A percentile compares a stretch with the other conserved stretches of the same genome.
phyloP scores from a whole-genome alignment of 805 yeast species.

The Lachancea nothofagi region DNA sequence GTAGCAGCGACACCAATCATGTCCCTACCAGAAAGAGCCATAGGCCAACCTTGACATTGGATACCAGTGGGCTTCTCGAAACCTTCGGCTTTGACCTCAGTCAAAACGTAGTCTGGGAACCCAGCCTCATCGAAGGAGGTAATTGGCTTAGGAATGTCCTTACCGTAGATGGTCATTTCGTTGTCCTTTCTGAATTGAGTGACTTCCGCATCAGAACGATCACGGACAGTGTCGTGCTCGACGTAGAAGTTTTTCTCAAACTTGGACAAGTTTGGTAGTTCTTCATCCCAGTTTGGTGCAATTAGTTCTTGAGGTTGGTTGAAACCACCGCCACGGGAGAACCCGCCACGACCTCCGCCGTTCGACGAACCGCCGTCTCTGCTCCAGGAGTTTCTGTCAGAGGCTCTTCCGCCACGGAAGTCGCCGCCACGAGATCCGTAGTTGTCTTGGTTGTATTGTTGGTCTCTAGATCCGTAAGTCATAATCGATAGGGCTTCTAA shows the following conservation, averaged over 20 bases:
- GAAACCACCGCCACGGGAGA: slow-evolving; percentile 34
- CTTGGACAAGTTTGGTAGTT: slow-evolving; percentile 56
- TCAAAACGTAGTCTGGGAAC: slow-evolving; percentile 88
- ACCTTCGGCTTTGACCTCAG: slow-evolving; percentile 85
- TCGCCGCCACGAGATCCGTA: slow-evolving; percentile 38
- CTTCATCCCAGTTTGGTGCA: slow-evolving; percentile 76
- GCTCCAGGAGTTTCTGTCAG: slow-evolving; percentile 36
- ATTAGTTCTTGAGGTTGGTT: slow-evolving; percentile 37
- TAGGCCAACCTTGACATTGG: slow-evolving; percentile 99
- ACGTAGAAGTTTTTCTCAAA: slow-evolving; percentile 93
- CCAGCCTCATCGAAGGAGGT: slow-evolving; percentile 94
- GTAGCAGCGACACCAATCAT: slow-evolving; percentile 99
- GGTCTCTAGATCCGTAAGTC: slow-evolving; percentile 36
- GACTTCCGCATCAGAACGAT: slow-evolving; percentile 70
- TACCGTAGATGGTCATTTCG: slow-evolving; percentile 82
- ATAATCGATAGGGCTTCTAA: slow-evolving; percentile 12
- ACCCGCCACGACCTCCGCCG: slow-evolving; percentile 39
- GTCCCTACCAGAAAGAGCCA: slow-evolving; percentile 98
- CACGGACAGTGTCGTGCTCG: slow-evolving; percentile 75
- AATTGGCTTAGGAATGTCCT: slow-evolving; percentile 90
- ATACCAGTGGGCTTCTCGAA: slow-evolving; percentile 93
- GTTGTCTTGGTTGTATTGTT: slow-evolving; percentile 34
- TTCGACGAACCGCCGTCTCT: slow-evolving; percentile 33
- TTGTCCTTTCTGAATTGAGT: slow-evolving; percentile 68
- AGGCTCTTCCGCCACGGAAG: slow-evolving; percentile 36